These are phyloP conservation scores for Kodamaea ohmeri DNA, from an alignment of 1,139 yeast genomes.

Conservation along the genomic window DNA sequence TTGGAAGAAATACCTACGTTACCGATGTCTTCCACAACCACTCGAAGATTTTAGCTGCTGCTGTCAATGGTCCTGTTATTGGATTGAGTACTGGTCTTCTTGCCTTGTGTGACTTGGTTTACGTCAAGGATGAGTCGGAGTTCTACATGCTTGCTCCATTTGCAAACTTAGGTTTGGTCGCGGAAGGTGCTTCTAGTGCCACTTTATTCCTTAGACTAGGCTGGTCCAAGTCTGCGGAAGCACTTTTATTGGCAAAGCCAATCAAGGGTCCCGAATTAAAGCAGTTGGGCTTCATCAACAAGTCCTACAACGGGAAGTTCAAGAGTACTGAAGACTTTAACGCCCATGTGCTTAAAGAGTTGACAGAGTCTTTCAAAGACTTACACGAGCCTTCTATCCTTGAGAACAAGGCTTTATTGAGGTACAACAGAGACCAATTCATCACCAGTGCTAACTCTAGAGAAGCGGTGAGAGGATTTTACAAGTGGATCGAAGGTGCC, in stretches of 20 bases:
- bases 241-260: slow-evolving; percentile 67
- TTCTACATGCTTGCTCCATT: slow-evolving; percentile 73
- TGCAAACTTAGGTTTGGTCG: slow-evolving; percentile 77
- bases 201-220: slow-evolving; percentile 73
- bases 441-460: slow-evolving; percentile 54
- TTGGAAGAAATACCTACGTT: slow-evolving; percentile 67
- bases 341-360: slow-evolving; percentile 44
- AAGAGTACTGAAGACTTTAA: slow-evolving; percentile 62
- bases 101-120: slow-evolving; percentile 72
- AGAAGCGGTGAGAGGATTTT: slow-evolving; percentile 68
- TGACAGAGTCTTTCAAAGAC: slow-evolving; percentile 43
- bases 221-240: slow-evolving; percentile 70
- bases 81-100: slow-evolving; percentile 78
- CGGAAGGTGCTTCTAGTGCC: slow-evolving; percentile 78
- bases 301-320: slow-evolving; percentile 39
- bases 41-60: slow-evolving; percentile 67
- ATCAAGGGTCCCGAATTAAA: slow-evolving; percentile 58
- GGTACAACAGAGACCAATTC: slow-evolving; percentile 44
- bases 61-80: slow-evolving; percentile 84
- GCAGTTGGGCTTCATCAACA: slow-evolving; percentile 61
- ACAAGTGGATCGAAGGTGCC: slow-evolving; percentile 67
- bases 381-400: slow-evolving; percentile 60
- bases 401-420: slow-evolving; percentile 59
- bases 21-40: slow-evolving; percentile 72
- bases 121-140: slow-evolving; percentile 57